A percentile compares a stretch with the other conserved stretches of the same genome.
Conservation (phyloP, 306 rosid genomes). For the Malus sieversii region DNA sequence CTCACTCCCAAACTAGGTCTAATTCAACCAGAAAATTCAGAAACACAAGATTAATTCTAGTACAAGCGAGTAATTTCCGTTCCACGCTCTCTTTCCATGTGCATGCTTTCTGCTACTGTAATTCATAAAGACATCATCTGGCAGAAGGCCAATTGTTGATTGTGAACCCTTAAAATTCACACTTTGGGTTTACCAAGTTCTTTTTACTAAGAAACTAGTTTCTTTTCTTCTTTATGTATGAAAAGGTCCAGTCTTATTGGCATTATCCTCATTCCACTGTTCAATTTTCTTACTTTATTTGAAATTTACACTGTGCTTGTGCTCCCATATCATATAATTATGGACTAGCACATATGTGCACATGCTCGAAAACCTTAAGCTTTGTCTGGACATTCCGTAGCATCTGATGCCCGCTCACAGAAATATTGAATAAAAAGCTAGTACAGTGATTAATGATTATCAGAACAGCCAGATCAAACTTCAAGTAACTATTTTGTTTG, state of each 20-base stretch:
- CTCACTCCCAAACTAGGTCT: no score
- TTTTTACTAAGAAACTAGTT: background rate
- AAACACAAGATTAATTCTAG: background rate
- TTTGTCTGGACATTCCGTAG: background rate
- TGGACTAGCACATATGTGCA: background rate
- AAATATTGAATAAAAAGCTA: background rate
- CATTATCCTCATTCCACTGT: background rate
- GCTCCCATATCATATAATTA: background rate
- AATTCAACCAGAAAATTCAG: background rate
- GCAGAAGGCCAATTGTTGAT: background rate
- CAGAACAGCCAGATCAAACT: background rate
- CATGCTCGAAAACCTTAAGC: background rate
- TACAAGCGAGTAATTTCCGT: background rate
- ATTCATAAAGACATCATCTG: background rate
- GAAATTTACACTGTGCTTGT: background rate
- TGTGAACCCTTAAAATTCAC: background rate
- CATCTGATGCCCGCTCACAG: background rate
- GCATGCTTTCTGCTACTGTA: background rate
- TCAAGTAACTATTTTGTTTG: slow-evolving; percentile 3
- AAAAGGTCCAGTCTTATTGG: background rate
- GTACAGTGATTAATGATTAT: background rate
- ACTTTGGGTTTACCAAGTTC: background rate
- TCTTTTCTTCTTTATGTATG: background rate
- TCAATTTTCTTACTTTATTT: background rate
- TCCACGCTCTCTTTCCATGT: background rate